A percentile compares a stretch with the other conserved stretches of the same genome.
Conservation (phyloP, 2,329 filamentous ascomycete genomes). For the Fusarium burgessii region DNA sequence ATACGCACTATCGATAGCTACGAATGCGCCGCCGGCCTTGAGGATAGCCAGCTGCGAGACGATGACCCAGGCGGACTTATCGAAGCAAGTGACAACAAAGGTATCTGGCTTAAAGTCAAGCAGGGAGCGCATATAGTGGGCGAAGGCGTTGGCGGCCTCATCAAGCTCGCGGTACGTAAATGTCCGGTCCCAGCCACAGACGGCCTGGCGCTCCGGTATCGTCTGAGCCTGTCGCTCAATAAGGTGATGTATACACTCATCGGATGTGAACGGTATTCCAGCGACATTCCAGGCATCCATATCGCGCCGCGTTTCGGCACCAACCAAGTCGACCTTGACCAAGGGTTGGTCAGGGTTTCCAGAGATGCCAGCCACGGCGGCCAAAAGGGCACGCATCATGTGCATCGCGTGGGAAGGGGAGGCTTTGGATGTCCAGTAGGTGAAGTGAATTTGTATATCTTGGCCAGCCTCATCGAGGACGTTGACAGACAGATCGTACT, state of each 20-base stretch:
- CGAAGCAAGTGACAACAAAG: not conserved
- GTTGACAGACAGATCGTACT: slow-evolving; percentile 3
- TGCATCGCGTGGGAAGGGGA: not conserved
- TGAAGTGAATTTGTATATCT: not conserved
- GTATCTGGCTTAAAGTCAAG: not conserved
- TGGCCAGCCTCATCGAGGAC: not conserved
- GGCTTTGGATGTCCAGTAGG: not conserved
- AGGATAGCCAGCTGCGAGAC: not conserved
- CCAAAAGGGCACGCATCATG: not conserved
- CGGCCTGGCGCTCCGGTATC: not conserved
- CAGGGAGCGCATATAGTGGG: not conserved
- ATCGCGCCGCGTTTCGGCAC: not conserved
- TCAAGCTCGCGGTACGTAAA: slow-evolving; percentile 4
- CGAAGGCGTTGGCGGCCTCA: not conserved
- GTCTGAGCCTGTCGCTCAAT: not conserved
- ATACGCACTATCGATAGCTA: not conserved
- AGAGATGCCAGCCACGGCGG: not conserved
- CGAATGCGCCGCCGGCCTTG: not conserved
- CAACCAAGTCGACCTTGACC: not conserved
- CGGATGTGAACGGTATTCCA: not conserved
- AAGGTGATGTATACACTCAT: not conserved
- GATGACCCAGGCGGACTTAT: not conserved
- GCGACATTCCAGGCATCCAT: not conserved
- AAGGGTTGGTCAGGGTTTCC: not conserved
- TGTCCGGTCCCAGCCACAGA: not conserved